These are phyloP conservation scores for Trichomonas tenax DNA, from an alignment of 208 protist genomes.

Conservation along the genomic window DNA sequence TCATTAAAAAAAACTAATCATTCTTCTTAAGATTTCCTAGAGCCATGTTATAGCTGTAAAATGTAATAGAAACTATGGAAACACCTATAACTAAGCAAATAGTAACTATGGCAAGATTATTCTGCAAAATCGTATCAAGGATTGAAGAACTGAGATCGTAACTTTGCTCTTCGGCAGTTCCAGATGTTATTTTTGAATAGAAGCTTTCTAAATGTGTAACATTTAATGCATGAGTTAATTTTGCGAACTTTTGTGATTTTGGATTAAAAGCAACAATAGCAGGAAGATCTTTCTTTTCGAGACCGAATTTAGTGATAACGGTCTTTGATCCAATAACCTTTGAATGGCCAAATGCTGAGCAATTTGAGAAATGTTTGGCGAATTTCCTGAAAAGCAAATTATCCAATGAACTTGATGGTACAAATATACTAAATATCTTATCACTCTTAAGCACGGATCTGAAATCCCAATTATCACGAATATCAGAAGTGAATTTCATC, in stretches of 20 bases:
- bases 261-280: not conserved
- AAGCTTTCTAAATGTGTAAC: not conserved
- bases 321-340: not conserved
- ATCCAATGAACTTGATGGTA: not conserved
- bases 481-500: not conserved
- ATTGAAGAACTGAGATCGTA: not conserved
- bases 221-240: not conserved
- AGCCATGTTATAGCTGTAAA: not conserved
- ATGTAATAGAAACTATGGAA: not conserved
- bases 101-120: not conserved
- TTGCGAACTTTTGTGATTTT: not conserved
- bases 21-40: not conserved
- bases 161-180: not conserved
- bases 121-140: not conserved
- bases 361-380: not conserved
- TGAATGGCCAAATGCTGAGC: not conserved
- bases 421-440: not conserved
- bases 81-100: not conserved
- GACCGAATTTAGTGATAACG: not conserved
- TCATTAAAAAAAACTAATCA: not conserved
- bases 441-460: not conserved
- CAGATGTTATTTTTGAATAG: not conserved
- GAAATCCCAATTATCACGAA: not conserved
- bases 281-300: not conserved
- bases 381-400: not conserved